Base-by-base conservation (phyloP, 805 yeast genomes). In the Teunomyces tritomae region DNA sequence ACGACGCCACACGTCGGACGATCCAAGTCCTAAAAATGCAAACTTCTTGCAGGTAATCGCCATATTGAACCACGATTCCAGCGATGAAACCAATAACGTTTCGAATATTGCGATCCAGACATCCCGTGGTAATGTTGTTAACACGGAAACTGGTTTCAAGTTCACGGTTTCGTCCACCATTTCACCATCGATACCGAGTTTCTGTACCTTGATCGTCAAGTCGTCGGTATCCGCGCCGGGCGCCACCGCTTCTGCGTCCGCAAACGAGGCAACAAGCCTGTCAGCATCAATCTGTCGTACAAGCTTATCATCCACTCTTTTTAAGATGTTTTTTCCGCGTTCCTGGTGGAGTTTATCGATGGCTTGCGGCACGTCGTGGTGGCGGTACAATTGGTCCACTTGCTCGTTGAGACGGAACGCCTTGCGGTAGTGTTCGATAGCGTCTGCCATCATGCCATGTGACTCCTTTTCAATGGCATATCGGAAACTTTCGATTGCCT, bases 381-480 rank as follows among this genome's bases (percentile, higher is more conserved):
- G 75, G 44, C 96, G 73, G 62, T 89, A 89, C 17, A 79, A 64
- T 42, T 77, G 67, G 59, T 90, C 96, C 4, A 90, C 90, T 47
- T 76, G 76, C 5, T 65, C 71, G 52, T 77, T 68, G 47, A 82
- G 63, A 56, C 77, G 82, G 62, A 83, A 78, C 2, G 97, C 96
- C 52, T 76, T 74, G 51, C 95, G 71, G 64, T 90, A 90, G 53
- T 68, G 77, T 43, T 72, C 78, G 26, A 88, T 82, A 1, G 96
- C 96, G 57, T 89, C 96, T n/a, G 87, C 77, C 80, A 89, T 76
- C 51, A 81, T 71, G 0, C 96, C 96, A 43, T 73, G 78, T 29
- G 77, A 70, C 64, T 90, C 97, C 58, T 84, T 84, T 42, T 76
- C 80, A 0, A 84, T 79, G 2, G 89, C 97, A 44, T 73, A 64